Evolutionary conservation across 2,329 filamentous ascomycete species (phyloP).

Genomic region (Metarhizium humberi): DNA sequence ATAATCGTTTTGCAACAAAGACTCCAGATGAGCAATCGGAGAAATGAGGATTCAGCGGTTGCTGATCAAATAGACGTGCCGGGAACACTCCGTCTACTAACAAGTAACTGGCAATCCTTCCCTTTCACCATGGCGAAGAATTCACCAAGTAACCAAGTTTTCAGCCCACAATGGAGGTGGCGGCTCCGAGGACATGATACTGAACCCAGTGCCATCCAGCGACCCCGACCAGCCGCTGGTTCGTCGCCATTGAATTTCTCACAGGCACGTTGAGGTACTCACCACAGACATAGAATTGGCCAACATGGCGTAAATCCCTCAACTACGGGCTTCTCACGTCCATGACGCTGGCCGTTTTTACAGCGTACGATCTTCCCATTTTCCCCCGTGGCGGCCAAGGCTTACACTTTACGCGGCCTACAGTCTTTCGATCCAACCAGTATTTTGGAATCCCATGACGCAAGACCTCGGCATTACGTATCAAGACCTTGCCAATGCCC

Average conservation of each 20-base stretch:
- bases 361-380: constrained; percentile 5
- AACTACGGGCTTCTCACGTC: constrained; percentile 13
- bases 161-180: too few species aligned
- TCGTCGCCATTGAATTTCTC: not conserved
- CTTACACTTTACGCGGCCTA: too few species aligned
- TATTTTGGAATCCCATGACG: constrained; percentile 12
- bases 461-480: constrained; percentile 18
- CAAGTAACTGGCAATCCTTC: too few species aligned
- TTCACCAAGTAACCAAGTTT: too few species aligned
- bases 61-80: too few species aligned
- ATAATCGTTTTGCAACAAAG: too few species aligned
- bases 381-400: too few species aligned
- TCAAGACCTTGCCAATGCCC: constrained; percentile 15
- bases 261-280: not conserved
- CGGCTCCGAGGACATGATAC: too few species aligned
- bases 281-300: constrained; percentile 13
- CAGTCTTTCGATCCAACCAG: constrained; percentile 9
- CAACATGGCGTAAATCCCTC: constrained; percentile 13
- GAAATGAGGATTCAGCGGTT: too few species aligned
- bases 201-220: not conserved
- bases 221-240: constrained; percentile 7
- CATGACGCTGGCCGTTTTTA: constrained; percentile 13
- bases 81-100: too few species aligned
- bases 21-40: too few species aligned
- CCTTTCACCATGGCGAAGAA: too few species aligned